Conservation (phyloP, 768 basidiomycete species). For the Cystobasidium tubakii region DNA sequence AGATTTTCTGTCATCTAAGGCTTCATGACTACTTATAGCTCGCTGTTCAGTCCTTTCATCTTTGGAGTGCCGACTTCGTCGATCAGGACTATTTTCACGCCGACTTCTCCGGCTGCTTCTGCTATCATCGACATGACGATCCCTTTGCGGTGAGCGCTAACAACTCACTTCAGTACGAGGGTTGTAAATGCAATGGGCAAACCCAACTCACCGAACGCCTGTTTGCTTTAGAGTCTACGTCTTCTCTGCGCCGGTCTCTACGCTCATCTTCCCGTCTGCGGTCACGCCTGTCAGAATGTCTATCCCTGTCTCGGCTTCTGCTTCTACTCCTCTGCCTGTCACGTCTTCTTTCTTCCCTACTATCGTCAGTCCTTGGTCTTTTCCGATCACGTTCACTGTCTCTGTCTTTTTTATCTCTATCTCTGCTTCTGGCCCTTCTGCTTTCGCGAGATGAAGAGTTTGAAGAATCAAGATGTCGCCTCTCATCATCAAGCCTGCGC, state of each 20-base stretch:
- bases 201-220: not conserved
- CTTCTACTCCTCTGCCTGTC: not conserved
- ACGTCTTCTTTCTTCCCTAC: not conserved
- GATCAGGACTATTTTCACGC: not conserved
- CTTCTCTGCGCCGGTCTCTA: not conserved
- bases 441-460: not conserved
- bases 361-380: not conserved
- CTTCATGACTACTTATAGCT: not conserved
- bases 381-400: slow-evolving; percentile 10
- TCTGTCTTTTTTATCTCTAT: not conserved
- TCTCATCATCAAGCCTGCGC: not conserved
- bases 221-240: not conserved
- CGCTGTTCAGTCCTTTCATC: not conserved
- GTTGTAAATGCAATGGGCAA: not conserved
- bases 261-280: not conserved
- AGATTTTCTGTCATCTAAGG: not conserved
- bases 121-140: not conserved
- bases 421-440: not conserved
- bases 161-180: not conserved
- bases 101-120: not conserved
- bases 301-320: not conserved
- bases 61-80: not conserved
- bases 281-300: not conserved
- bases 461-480: not conserved
- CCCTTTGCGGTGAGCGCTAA: not conserved